Evolutionary conservation across 768 basidiomycete genomes (phyloP).

Genomic region (Heimioporus sp.): DNA sequence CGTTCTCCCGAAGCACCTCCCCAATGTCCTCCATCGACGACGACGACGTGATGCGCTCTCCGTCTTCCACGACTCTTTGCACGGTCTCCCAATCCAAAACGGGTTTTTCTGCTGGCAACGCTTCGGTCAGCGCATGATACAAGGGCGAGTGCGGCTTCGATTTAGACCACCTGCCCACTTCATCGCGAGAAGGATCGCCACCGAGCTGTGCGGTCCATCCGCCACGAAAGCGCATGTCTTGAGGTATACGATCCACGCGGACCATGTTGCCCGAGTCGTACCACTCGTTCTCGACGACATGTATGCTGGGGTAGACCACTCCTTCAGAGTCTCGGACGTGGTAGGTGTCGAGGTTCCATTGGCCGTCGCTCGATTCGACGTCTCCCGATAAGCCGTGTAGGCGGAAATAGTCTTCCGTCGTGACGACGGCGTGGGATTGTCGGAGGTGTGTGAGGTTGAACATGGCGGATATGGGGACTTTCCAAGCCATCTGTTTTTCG

Average conservation of each 20-base stretch:
- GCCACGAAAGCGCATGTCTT: slow-evolving; percentile 32
- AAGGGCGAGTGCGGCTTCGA: slow-evolving; percentile 12
- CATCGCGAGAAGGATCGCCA: slow-evolving; percentile 11
- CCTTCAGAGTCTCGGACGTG: slow-evolving; percentile 23
- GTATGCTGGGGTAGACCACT: slow-evolving; percentile 21
- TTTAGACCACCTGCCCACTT: slow-evolving; percentile 20
- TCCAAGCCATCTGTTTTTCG: slow-evolving; percentile 36
- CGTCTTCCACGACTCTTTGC: slow-evolving; percentile 19
- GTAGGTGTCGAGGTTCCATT: slow-evolving; percentile 37
- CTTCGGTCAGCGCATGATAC: slow-evolving; percentile 16
- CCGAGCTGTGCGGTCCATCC: slow-evolving; percentile 21
- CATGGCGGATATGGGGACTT: slow-evolving; percentile 38
- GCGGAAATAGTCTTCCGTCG: slow-evolving; percentile 41
- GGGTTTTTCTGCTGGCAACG: slow-evolving; percentile 2
- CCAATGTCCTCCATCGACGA: slow-evolving; percentile 30
- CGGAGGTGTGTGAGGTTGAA: slow-evolving; percentile 42
- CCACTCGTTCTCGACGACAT: slow-evolving; percentile 35
- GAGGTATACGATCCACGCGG: slow-evolving; percentile 37
- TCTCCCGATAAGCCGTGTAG: slow-evolving; percentile 35
- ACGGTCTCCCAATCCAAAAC: slow-evolving; percentile 26
- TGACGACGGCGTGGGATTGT: slow-evolving; percentile 36
- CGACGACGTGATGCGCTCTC: slow-evolving; percentile 16
- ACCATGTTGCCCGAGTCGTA: slow-evolving; percentile 36
- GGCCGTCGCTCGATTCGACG: slow-evolving; percentile 37
- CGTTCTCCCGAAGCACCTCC: slow-evolving; percentile 34